phyloP scores from a whole-genome alignment of 176 grass and related monocot genomes.

The Coix lacrymajobi region DNA sequence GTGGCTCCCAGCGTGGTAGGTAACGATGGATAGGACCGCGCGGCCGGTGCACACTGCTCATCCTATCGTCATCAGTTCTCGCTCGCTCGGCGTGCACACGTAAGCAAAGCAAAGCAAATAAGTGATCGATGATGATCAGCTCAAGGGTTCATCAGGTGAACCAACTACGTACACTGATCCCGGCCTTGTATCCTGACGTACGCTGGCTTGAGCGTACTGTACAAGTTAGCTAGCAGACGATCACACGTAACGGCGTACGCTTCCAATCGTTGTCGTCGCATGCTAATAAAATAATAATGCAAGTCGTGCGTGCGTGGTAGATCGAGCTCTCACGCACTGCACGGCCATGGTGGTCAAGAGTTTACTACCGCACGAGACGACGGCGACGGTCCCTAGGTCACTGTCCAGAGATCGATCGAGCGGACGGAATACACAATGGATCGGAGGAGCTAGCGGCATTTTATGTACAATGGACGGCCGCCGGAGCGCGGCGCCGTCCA shows the following conservation, averaged over 20 bases:
- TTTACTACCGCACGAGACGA: background rate
- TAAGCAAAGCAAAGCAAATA: background rate
- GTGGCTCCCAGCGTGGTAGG: conserved; percentile 35
- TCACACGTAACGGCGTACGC: too few relatives aligned
- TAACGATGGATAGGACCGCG: conserved; percentile 27
- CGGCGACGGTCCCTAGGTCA: too few relatives aligned
- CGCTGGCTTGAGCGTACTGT: background rate
- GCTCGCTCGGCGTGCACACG: background rate
- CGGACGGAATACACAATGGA: too few relatives aligned
- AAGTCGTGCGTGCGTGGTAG: background rate
- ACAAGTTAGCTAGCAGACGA: background rate
- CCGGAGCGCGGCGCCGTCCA: too few relatives aligned
- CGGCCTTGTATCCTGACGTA: background rate
- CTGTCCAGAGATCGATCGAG: background rate
- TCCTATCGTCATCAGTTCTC: background rate
- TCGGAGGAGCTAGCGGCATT: too few relatives aligned
- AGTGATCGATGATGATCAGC: background rate
- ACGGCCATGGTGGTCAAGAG: background rate
- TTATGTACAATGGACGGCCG: too few relatives aligned
- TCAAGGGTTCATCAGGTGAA: conserved; percentile 3
- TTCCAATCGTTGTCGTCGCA: background rate
- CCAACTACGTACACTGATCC: too few relatives aligned
- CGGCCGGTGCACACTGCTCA: background rate
- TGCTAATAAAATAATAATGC: too few relatives aligned
- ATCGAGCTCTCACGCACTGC: too few relatives aligned